Base-by-base conservation (phyloP, 2,329 filamentous ascomycete species). In the Cadophora sp. region DNA sequence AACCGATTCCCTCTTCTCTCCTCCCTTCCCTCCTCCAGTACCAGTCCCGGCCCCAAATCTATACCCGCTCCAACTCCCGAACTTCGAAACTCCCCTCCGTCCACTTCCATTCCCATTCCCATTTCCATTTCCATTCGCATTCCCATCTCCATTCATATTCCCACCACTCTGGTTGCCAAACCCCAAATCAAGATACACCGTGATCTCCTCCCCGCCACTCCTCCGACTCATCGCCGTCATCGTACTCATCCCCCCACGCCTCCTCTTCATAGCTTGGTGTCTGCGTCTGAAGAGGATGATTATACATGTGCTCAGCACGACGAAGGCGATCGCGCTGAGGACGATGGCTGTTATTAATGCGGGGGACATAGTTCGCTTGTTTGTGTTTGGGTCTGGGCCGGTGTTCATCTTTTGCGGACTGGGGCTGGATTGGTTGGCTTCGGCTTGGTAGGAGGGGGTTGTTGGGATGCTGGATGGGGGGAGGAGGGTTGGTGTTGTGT, bases 191-290 rank as follows among this genome's bases (percentile, higher is more conserved):
- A 56, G 33, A 39, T 56, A 56, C 33, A 56, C 33, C 18, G 53
- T 56, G n/a, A 56, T 56, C 53, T 56, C 50, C 50, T 53, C 53
- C 1, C 53, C 53, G 9, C 53, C 53, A 18, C 53, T 56, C 33
- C 20, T 56, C 33, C 53, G 39, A 41, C 53, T 56, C 53, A 39
- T 13, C 53, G 53, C 53, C 3, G 53, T 56, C 53, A 56, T 56
- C n/a, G 53, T 56, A 33, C 53, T 56, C 14, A 56, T 22, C 9
- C 18, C 33, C 14, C 18, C 51, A 4, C 27, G 30, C 24, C 22
- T 11, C 33, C 33, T 56, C 18, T 39, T 56, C 4, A 56, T 18
- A 18, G 53, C 33, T 9, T 39, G 53, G 3, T 39, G 30, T 6
- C 53, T 30, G 5, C 53, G 18, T 4, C 53, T 18, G 53, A 56